Evolutionary conservation across 345 rosid genomes (phyloP).

Genomic region (Iberis pinnata): DNA sequence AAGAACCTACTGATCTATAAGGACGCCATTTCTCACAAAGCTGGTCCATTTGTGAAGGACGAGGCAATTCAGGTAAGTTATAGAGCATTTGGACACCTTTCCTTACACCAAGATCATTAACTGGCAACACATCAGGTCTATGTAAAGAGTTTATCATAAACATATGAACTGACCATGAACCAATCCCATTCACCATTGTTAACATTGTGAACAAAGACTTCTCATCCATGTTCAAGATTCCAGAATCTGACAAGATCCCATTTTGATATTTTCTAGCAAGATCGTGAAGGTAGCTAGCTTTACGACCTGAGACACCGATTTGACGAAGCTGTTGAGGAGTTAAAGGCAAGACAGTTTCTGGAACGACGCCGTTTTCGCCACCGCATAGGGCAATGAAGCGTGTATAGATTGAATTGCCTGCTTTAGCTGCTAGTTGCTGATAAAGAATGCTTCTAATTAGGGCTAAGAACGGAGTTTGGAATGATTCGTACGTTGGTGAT

Average conservation of each 20-base stretch:
- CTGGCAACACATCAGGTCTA: conserved; percentile 91
- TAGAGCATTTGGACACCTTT: conserved; percentile 84
- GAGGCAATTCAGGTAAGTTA: conserved; percentile 70
- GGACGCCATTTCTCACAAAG: conserved; percentile 95
- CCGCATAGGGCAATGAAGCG: conserved; percentile 83
- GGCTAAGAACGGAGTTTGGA: conserved; percentile 75
- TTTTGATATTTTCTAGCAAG: conserved; percentile 85
- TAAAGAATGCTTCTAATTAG: conserved; percentile 81
- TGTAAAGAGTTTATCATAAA: conserved; percentile 95
- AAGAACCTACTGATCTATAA: conserved; percentile 83
- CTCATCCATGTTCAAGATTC: conserved; percentile 87
- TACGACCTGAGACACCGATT: conserved; percentile 86
- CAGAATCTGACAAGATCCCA: conserved; percentile 72
- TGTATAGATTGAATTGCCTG: conserved; percentile 82
- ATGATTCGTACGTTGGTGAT: conserved; percentile 72
- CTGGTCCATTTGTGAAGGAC: conserved; percentile 91
- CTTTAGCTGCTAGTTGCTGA: conserved; percentile 84
- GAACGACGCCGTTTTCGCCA: conserved; percentile 63
- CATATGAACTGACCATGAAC: conserved; percentile 99
- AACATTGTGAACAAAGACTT: conserved; percentile 92
- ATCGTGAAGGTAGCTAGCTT: conserved; percentile 90
- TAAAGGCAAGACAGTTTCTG: conserved; percentile 60
- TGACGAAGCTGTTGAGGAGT: conserved; percentile 79
- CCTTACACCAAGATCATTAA: conserved; percentile 78
- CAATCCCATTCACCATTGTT: conserved; percentile 97